phyloP scores from a whole-genome alignment of 495 filamentous ascomycete genomes.

The Articulospora tetracladia region DNA sequence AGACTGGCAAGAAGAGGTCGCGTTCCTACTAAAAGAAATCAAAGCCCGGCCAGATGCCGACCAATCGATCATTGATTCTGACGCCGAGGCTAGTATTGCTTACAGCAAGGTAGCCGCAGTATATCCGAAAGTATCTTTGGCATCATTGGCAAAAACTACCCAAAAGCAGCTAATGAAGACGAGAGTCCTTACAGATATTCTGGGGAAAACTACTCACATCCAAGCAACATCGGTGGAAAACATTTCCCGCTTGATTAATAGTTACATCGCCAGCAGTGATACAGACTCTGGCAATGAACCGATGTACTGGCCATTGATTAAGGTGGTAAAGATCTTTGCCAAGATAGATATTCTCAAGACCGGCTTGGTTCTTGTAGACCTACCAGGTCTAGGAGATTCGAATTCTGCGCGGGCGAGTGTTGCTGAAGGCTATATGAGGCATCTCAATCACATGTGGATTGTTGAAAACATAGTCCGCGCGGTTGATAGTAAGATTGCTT shows the following conservation, averaged over 20 bases:
- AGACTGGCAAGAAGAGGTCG: slow-evolving; percentile 56
- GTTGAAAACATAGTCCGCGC: slow-evolving; percentile 62
- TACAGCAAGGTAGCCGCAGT: slow-evolving; percentile 57
- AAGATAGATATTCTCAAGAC: slow-evolving; percentile 53
- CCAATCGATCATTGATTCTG: slow-evolving; percentile 27
- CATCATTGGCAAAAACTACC: slow-evolving; percentile 15
- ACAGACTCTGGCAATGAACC: slow-evolving; percentile 22
- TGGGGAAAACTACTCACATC: slow-evolving; percentile 38
- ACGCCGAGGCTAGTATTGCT: slow-evolving; percentile 39
- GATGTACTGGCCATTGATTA: slow-evolving; percentile 65
- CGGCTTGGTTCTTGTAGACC: slow-evolving; percentile 62
- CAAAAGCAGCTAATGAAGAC: not conserved
- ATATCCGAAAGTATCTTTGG: not conserved
- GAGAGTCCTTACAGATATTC: slow-evolving; percentile 42
- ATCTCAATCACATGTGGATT: slow-evolving; percentile 51
- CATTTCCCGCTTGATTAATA: slow-evolving; percentile 44
- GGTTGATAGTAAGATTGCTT: slow-evolving; percentile 63
- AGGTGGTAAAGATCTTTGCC: slow-evolving; percentile 57
- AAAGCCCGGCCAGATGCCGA: not conserved
- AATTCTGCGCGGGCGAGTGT: slow-evolving; percentile 62
- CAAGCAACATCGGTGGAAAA: slow-evolving; percentile 37
- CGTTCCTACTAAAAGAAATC: slow-evolving; percentile 46
- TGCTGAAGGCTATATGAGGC: slow-evolving; percentile 58
- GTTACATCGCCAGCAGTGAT: slow-evolving; percentile 40
- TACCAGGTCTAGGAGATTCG: slow-evolving; percentile 62